Evolutionary conservation across 306 rosid species (phyloP), one percentile per base, ranked within the genome.

Genomic region (Prunus dulcis): DNA sequence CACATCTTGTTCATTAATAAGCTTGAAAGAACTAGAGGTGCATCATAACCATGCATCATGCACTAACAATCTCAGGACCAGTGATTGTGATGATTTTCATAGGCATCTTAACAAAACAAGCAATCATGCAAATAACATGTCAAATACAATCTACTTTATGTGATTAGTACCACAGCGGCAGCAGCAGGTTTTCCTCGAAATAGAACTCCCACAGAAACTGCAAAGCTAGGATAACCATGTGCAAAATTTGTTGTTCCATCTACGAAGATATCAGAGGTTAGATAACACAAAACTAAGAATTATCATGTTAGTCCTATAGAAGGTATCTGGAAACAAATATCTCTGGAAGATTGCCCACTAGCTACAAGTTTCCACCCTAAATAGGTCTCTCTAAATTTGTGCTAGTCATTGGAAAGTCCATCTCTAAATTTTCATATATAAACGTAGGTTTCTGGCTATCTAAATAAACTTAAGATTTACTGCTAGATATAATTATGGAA

Each of bases 201-300:
- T 38, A 95, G 75, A 82, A 95, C 97, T 71, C 97, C 99, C 53
- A 95, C 89, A 71, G 99, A 92, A 68, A 95, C 99, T 8, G 97
- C 97, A 88, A 95, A 95, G 86, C 89, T 82, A 43, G 97, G 97
- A 83, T 95, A 95, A 80, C 97, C 87, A 27, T 92, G 99, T 17
- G 99, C 97, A 69, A 92, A 95, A 85, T 95, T 95, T 82, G 99
- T 95, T 17, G 99, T 95, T 70, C 99, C 99, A 82, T 95, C 99
- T 92, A 71, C 72, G 49, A 76, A 73, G 20, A 77, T 77, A 82
- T 60, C 71, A 62, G 66, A 68, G 30, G 66, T 83, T 75, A 87
- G 86, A 76, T 57, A 60, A 74, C 19, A 64, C 60, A 74, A 75
- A 67, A 34, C 34, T 41, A 60, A 53, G 20, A 62, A 15, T 61